Percentiles rank a stretch among this genome's conserved stretches.
phyloP scores from a whole-genome alignment of 2,329 filamentous ascomycete species.

The Chlorencoelia australis region DNA sequence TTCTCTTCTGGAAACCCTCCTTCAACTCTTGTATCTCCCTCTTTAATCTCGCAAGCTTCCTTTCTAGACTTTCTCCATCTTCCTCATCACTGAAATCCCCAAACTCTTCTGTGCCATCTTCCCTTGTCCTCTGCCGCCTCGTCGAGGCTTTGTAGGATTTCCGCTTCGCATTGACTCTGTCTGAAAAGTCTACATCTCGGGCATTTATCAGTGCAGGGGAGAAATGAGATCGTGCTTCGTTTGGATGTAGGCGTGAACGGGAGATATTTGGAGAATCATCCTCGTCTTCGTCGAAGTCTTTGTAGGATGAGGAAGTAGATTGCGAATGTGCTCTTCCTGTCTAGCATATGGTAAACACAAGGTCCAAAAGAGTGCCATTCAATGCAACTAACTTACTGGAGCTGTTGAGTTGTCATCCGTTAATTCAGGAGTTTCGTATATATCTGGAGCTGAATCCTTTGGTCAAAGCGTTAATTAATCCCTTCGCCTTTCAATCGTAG shows the following conservation, averaged over 20 bases:
- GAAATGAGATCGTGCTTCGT: conserved; percentile 74
- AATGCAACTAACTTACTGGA: conserved; percentile 47
- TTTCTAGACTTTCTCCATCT: conserved; percentile 64
- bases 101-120: conserved; percentile 55
- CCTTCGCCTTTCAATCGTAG: too few species aligned
- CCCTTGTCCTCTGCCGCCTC: conserved; percentile 51
- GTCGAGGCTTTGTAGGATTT: conserved; percentile 74
- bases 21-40: conserved; percentile 70
- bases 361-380: background rate
- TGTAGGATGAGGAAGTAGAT: conserved; percentile 43
- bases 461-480: conserved; percentile 2
- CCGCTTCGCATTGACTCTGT: conserved; percentile 72
- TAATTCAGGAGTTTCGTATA: conserved; percentile 92
- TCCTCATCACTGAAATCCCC: conserved; percentile 71
- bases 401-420: conserved; percentile 83
- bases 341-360: conserved; percentile 13
- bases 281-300: conserved; percentile 52
- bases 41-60: conserved; percentile 71
- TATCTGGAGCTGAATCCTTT: conserved; percentile 83
- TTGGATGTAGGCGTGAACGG: conserved; percentile 63
- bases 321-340: conserved; percentile 40
- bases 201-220: conserved; percentile 66
- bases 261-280: conserved; percentile 61
- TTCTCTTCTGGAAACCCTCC: conserved; percentile 46
- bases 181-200: conserved; percentile 75